These are phyloP conservation scores for Candida hispaniensis DNA, from an alignment of 805 yeast species.

Conservation along the genomic window DNA sequence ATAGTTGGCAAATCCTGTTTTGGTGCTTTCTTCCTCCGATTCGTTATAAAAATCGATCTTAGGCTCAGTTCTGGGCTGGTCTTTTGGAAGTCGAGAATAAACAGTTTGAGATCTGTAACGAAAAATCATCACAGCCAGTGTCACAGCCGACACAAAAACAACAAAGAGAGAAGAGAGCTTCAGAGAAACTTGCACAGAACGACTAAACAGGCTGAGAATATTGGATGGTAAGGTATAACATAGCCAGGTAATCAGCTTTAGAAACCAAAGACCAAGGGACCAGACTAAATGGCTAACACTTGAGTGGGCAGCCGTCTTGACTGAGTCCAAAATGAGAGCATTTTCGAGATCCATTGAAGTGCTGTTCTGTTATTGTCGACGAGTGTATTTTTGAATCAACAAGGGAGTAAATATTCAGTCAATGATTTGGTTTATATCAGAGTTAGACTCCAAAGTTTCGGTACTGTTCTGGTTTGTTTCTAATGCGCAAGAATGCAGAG, in stretches of 20 bases:
- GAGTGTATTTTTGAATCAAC: too few species aligned
- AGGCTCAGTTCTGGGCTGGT: conserved; percentile 36
- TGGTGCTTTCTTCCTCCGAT: conserved; percentile 29
- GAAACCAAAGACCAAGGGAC: conserved; percentile 14
- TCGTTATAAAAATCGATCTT: conserved; percentile 39
- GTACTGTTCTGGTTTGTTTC: too few species aligned
- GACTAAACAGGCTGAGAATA: conserved; percentile 30
- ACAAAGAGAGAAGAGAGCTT: conserved; percentile 39
- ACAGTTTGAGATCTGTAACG: conserved; percentile 54
- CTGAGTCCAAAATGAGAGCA: too few species aligned
- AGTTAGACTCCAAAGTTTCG: too few species aligned
- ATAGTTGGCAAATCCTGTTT: conserved; percentile 49
- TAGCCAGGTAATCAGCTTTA: conserved; percentile 10
- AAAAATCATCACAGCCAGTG: conserved; percentile 38
- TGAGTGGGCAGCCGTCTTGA: conserved; percentile 14
- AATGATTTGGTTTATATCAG: too few species aligned
- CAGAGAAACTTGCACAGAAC: conserved; percentile 41
- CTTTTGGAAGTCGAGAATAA: conserved; percentile 47
- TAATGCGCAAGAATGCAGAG: too few species aligned
- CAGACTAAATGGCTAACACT: conserved; percentile 5
- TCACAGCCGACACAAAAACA: conserved; percentile 22
- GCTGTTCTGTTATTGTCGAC: too few species aligned
- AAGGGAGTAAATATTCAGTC: too few species aligned
- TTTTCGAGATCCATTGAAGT: too few species aligned
- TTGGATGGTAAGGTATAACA: conserved; percentile 26